A percentile compares a stretch with the other conserved stretches of the same genome.
These are phyloP conservation scores for Saccharomyces kudriavzevii DNA, from an alignment of 805 yeast genomes.

Conservation along the genomic window DNA sequence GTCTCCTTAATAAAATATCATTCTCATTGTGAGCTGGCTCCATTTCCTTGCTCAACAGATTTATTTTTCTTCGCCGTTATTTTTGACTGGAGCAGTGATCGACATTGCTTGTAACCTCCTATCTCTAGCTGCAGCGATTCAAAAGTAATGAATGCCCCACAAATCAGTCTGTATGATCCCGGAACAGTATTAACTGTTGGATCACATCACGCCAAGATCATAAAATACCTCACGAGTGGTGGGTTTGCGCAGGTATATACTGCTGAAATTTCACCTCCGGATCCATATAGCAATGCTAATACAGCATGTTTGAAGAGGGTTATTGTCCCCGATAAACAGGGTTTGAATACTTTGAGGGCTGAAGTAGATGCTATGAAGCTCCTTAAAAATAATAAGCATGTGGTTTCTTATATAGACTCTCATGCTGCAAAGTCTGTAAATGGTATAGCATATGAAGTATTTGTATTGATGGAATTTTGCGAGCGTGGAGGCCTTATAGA, in stretches of 20 bases:
- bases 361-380: conserved; percentile 98
- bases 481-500: conserved; percentile 71
- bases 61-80: not conserved
- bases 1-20: not conserved
- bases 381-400: conserved; percentile 63
- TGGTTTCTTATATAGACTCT: conserved; percentile 88
- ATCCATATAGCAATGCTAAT: conserved; percentile 41
- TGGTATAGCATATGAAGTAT: conserved; percentile 63
- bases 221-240: conserved; percentile 74
- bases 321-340: conserved; percentile 82
- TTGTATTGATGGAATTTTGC: conserved; percentile 74
- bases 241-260: conserved; percentile 95
- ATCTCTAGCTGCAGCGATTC: not conserved
- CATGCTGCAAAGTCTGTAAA: conserved; percentile 73
- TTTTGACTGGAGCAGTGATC: not conserved
- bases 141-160: conserved; percentile 36
- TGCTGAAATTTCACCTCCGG: conserved; percentile 59
- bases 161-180: conserved; percentile 58
- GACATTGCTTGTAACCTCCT: not conserved
- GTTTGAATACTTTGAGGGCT: conserved; percentile 73
- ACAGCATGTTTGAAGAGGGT: conserved; percentile 87
- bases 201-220: conserved; percentile 60
- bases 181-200: conserved; percentile 81
- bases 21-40: not conserved
- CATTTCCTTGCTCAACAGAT: not conserved